These are phyloP conservation scores for Acacia melanoxylon DNA, from an alignment of 306 rosid genomes.

Conservation along the genomic window DNA sequence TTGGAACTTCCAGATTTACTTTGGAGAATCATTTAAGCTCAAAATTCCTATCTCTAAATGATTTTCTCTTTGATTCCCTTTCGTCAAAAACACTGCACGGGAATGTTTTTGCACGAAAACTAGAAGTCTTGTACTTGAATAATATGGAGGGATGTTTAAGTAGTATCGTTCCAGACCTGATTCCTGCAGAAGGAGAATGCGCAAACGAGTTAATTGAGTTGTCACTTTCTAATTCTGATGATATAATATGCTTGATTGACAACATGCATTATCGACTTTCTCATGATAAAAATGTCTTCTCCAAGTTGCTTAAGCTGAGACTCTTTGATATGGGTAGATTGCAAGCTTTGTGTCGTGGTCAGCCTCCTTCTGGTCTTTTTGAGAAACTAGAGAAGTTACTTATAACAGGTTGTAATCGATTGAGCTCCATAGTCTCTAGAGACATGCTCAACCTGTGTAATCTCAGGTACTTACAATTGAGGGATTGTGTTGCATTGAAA, in stretches of 20 bases:
- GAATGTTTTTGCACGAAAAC: neutral
- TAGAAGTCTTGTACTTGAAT: neutral
- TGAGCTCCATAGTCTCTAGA: neutral
- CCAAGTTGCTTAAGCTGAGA: neutral
- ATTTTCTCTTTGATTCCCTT: neutral
- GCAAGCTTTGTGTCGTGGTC: neutral
- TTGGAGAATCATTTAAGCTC: neutral
- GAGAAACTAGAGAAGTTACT: neutral
- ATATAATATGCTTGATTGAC: neutral
- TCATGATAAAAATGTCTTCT: neutral
- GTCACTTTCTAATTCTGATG: neutral
- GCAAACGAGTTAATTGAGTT: neutral
- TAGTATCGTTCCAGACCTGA: neutral
- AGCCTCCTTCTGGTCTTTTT: neutral
- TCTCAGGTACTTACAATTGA: neutral
- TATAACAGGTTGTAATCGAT: neutral
- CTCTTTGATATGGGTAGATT: neutral
- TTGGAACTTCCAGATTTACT: neutral
- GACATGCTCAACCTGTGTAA: neutral
- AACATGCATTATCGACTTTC: neutral
- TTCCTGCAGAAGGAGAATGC: neutral
- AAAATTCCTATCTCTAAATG: neutral
- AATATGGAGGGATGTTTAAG: neutral
- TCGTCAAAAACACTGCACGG: neutral
- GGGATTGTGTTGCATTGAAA: neutral